Base-by-base conservation (phyloP, 2,329 filamentous ascomycete species). In the Colletotrichum nymphaeae region DNA sequence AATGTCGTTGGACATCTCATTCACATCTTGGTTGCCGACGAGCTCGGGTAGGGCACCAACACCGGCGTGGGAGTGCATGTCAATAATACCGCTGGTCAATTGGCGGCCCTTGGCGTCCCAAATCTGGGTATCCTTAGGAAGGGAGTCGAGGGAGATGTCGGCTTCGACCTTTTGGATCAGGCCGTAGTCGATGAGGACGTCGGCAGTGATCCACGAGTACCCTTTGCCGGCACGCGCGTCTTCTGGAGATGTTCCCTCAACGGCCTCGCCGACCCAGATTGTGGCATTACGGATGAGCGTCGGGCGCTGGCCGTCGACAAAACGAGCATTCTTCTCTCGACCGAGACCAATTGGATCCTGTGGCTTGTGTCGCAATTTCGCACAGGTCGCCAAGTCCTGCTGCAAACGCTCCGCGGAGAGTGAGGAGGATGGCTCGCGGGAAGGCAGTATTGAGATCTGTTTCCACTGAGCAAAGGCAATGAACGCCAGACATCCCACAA, bases 51-150 rank as follows among this genome's bases (percentile, higher is more conserved):
- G 81, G 19, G 87, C 84, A 35, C 87, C 84, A 1, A 92, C 88
- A 8, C 91, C 90, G 2, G 90, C 87, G 78, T 94, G 92, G 42
- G 88, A 91, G 80, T 94, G 92, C 90, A 93, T 93, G 78, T 94
- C 92, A 60, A 94, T 89, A 76, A 94, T 90, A 19, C 92, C 92
- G 8, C 87, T 86, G 0, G 92, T 94, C 24, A 94, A 82, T 69
- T 87, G 89, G 3, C 90, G 87, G 1, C 92, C 91, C 30, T 86
- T 79, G 5, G 90, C 91, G 67, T 93, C 85, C 78, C 86, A 92
- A 9, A 91, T 77, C 5, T 88, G 75, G 0, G 84, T 86, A 60
- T 88, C 84, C 2, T 85, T 77, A 1, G 89, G 83, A 30, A 92
- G 77, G 0, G 81, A 79, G 3, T 79, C 77, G 8, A 79, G 69